Evolutionary conservation across 306 rosid species (phyloP), one percentile per base, ranked within the genome.

Genomic region (Neltuma alba): DNA sequence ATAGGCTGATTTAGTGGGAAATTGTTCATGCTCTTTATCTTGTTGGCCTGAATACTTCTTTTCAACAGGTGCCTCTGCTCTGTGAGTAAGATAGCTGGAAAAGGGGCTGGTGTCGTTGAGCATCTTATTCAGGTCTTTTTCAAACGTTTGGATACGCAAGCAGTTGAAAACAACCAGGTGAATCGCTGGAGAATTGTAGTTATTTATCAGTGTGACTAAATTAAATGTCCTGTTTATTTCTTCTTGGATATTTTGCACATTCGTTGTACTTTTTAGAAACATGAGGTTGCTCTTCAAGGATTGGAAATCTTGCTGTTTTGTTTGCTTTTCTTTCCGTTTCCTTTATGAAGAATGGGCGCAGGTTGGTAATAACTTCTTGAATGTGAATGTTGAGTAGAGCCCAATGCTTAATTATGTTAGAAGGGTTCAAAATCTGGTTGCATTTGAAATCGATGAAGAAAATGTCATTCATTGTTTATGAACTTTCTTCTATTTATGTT

Each of bases 101-200:
- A 90, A 76, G 99, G 97, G 44, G 94, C 90, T 54, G 66, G 81
- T 78, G 92, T 91, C 20, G 84, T 95, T 60, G 91, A 91, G 88
- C 83, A 93, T 77, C 98, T 95, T 80, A 90, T 93, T 86, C 97
- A 91, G 81, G 75, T 87, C 54, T 95, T 93, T 85, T 93, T 84
- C 87, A 95, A 88, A 82, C 87, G 88, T 82, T 89, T 95, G 91
- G 96, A 92, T 77, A 82, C 89, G 14, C 85, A 81, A 70, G 88
- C 92, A 70, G 83, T 85, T 67, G 97, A 91, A 75, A 95, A 91
- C 85, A 91, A 91, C 81, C 94, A 93, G 99, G 99, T 95, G 74
- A 76, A 72, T 75, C 83, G 78, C 79, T 74, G 48, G 45, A 76
- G 31, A 18, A 4, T 30, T 33, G 12, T 45, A 42, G 36, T 33